phyloP scores from a whole-genome alignment of 306 rosid species.

The Sphenostylis stenocarpa region DNA sequence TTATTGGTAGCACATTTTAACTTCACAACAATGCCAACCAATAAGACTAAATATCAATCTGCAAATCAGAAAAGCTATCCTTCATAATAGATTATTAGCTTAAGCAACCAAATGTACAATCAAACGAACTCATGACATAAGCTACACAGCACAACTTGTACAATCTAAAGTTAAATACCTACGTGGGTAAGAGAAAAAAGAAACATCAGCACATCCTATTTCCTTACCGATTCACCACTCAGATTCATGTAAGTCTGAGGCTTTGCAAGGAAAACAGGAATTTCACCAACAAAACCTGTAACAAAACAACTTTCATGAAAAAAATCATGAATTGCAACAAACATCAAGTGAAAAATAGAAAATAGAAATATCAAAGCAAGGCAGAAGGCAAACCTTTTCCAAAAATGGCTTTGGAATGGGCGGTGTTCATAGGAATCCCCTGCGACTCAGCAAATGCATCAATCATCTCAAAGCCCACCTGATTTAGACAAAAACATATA shows the following conservation, averaged over 20 bases:
- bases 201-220: conserved; percentile 1
- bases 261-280: conserved; percentile 84
- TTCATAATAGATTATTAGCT: conserved; percentile 1
- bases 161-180: not conserved
- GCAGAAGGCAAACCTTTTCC: conserved; percentile 58
- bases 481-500: conserved; percentile 16
- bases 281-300: conserved; percentile 78
- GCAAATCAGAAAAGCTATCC: not conserved
- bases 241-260: conserved; percentile 98
- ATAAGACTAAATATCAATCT: not conserved
- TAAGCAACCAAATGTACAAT: conserved; percentile 4
- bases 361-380: not conserved
- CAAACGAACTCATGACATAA: conserved; percentile 7
- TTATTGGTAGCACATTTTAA: not conserved
- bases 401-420: conserved; percentile 79
- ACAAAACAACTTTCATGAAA: conserved; percentile 26
- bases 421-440: conserved; percentile 58
- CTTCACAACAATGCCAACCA: not conserved
- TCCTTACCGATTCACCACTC: conserved; percentile 93
- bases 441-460: conserved; percentile 76
- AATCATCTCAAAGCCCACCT: conserved; percentile 91
- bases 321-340: conserved; percentile 30
- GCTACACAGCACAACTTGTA: not conserved
- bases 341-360: not conserved
- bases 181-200: not conserved